Percentiles rank a stretch among this genome's conserved stretches.
Evolutionary conservation across 345 rosid species (phyloP).

Genomic region (Raphanus raphanistrum): DNA sequence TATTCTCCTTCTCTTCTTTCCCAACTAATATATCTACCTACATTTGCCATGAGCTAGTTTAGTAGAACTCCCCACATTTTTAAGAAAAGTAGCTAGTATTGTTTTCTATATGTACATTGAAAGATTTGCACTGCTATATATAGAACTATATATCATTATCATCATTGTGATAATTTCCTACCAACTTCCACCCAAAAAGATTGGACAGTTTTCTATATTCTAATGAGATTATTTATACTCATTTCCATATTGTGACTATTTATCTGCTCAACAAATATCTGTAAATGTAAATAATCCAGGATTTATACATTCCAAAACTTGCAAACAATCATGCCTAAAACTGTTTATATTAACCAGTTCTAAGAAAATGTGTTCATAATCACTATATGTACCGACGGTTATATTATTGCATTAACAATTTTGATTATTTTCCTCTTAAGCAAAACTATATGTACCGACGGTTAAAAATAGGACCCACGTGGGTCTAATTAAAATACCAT

Average conservation of each 20-base stretch:
- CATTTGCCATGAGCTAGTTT: background rate
- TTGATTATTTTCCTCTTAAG: background rate
- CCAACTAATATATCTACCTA: slow-evolving; percentile 32
- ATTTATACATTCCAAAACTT: background rate
- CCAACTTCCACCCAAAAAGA: background rate
- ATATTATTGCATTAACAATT: background rate
- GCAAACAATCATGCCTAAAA: background rate
- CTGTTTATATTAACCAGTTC: too few species aligned
- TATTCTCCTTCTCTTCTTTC: slow-evolving; percentile 19
- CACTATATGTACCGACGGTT: too few species aligned
- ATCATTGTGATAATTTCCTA: background rate
- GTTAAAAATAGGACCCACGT: slow-evolving; percentile 12
- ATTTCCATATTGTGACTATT: background rate
- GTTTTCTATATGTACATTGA: background rate
- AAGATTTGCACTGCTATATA: background rate
- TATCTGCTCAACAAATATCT: background rate
- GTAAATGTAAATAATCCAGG: background rate
- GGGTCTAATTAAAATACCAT: background rate
- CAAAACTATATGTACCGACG: background rate
- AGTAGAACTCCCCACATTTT: background rate
- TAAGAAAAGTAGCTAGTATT: background rate
- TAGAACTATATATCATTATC: background rate
- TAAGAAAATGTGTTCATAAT: background rate
- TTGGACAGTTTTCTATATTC: background rate
- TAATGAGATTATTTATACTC: background rate